These are phyloP conservation scores for Rhizopogon roseolus DNA, from an alignment of 768 basidiomycete genomes.

Conservation along the genomic window DNA sequence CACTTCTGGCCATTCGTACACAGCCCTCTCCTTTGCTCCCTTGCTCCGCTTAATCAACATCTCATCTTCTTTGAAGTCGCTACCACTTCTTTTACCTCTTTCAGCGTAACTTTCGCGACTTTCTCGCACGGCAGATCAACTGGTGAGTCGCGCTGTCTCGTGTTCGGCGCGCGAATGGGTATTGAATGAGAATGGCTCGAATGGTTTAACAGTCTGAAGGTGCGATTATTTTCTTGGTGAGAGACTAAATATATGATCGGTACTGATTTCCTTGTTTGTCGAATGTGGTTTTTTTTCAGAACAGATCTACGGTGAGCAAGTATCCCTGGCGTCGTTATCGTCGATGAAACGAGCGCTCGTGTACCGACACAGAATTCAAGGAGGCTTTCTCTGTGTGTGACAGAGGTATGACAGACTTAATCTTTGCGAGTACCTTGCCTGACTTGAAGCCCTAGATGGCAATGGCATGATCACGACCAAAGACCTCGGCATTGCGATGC, in stretches of 20 bases:
- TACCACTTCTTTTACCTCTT: neutral
- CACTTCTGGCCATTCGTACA: too few species aligned
- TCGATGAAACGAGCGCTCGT: conserved; percentile 3
- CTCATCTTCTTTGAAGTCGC: neutral
- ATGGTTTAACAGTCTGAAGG: conserved; percentile 49
- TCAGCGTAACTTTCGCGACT: neutral
- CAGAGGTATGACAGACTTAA: conserved; percentile 56
- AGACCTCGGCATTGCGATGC: conserved; percentile 92
- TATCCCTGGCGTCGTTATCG: neutral
- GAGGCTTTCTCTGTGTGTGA: conserved; percentile 98
- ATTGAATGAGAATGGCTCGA: conserved; percentile 6
- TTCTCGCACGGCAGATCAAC: conserved; percentile 48
- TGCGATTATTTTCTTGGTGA: conserved; percentile 23
- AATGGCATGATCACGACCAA: conserved; percentile 90
- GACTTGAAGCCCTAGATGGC: conserved; percentile 50
- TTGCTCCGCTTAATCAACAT: conserved; percentile 4
- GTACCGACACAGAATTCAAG: conserved; percentile 79
- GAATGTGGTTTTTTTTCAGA: conserved; percentile 46
- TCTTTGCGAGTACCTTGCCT: neutral
- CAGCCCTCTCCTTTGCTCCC: neutral
- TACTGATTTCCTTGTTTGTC: conserved; percentile 1
- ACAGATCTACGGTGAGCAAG: conserved; percentile 78
- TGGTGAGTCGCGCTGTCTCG: conserved; percentile 34
- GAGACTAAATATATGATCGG: neutral
- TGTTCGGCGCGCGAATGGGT: conserved; percentile 10